Evolutionary conservation across 169 alveolate species (phyloP), one percentile per base, ranked within the genome.

Genomic region (Ichthyophthirius multifiliis): DNA sequence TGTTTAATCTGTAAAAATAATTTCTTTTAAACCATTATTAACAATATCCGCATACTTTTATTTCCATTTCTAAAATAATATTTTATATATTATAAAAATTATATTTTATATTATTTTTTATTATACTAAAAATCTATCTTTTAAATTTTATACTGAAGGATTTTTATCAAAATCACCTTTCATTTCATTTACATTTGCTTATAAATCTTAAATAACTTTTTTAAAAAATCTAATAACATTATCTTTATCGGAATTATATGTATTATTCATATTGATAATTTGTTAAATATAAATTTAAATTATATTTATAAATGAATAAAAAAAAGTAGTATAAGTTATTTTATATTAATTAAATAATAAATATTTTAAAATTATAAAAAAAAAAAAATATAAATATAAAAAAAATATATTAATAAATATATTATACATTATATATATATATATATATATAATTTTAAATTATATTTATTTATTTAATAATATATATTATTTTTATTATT

Each of bases 71-170:
- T 67, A 16, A 5, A 1, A 6, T n/a, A 18, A 65, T 30, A 37
- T 3, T 10, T 18, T 0, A 55, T 4, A 67, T n/a, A 34, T 31
- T 67, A 37, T 20, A 37, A 39, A 67, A 12, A 67, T 27, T 39
- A 2, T 7, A 37, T 16, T 18, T 16, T 31, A 1, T 18, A n/a
- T 55, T 67, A 2, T 23, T 37, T 37, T 6, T 45, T 6, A 45
- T n/a, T 6, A n/a, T 45, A 67, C 77, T 13, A 20, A 41, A 67
- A 67, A 67, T 67, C 55, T 67, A 10, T 67, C 77, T 39, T 37
- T 37, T 1, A 67, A 37, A 5, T 67, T 39, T 37, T 34, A 34
- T n/a, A 32, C 20, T 13, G 32, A 15, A 35, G 43, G 35, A 23
- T 39, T 67, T 39, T 67, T 23, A n/a, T 67, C 62, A 67, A 67